Evolutionary conservation across 2,329 filamentous ascomycete species (phyloP), one percentile per base, ranked within the genome.

Genomic region (Ophiostoma quercus): DNA sequence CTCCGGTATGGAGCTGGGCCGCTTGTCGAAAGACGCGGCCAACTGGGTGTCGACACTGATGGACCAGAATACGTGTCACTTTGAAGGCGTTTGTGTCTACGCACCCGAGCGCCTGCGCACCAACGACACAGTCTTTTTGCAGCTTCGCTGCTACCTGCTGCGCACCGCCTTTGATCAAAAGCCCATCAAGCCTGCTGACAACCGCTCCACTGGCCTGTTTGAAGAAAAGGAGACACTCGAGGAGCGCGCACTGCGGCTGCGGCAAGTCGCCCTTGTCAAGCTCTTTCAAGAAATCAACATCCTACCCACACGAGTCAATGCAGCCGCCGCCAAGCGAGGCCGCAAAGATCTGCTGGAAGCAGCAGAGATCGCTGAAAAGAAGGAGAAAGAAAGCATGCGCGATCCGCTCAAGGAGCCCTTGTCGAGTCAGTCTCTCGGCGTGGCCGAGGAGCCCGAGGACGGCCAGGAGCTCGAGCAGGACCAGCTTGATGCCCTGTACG

Each of bases 51-150:
- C 95, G 3, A 90, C 93, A 0, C 80, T 99, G 74, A 88, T 98
- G 68, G 95, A 99, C 76, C 93, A 98, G 77, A 90, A 90, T 41
- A 85, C 97, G 3, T 97, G 94, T 81, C 86, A 82, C 29, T 96
- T 99, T 72, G 91, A 96, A 74, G 95, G 91, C 6, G 88, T 86
- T 14, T 97, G 93, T 75, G 92, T 99, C 1, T 98, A 91, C 78
- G 92, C 92, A 0, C 94, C 94, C 0, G 94, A 98, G 70, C 84
- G 87, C 66, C 79, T 98, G 66, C 85, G 92, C 67, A 95, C 94
- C 9, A 97, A 96, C 76, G 95, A 99, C 75, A 98, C 93, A 0
- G 85, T 99, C n/a, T 96, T 94, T 75, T 79, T 99, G 7, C 95
- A 99, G 77, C 80, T 99, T 63, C 85, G 86, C 69, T 95, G 91